Base-by-base conservation (phyloP, 805 yeast species). In the Starmerella kuoi region DNA sequence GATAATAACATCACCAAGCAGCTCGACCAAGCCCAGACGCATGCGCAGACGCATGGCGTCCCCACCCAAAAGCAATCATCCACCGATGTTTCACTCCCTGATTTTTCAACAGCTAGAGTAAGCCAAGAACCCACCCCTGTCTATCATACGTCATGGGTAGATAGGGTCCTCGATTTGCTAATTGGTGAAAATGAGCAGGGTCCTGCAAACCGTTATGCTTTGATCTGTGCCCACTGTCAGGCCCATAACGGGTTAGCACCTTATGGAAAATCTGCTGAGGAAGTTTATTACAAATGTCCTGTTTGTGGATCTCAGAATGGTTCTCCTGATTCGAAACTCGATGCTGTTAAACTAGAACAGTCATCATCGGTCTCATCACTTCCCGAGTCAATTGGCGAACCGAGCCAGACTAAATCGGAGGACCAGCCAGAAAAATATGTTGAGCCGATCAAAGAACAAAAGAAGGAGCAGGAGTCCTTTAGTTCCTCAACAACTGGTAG, bases 181-280 rank as follows among this genome's bases (percentile, higher is more conserved):
- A 58, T 73, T 3, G 88, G 86, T 18, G 73, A 72, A 39, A 83
- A 77, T 59, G 88, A 80, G 53, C 60, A 71, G 35, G 65, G 74
- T 36, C 68, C 79, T 0, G 73, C 73, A 34, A 63, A 64, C 44
- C 60, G 93, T 34, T 79, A 68, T 56, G 94, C 94, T 0, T 65
- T 83, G 50, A 79, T 83, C 14, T 83, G 94, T 57, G 49, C 55
- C 17, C 61, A 66, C n/a, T 83, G 94, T 55, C 63, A 59, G 19
- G 66, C 66, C 15, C 93, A 83, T 59, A 83, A 84, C 55, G 94
- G 94, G 1, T 66, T 83, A 35, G 93, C 93, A 0, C 82, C 85
- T 3, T 85, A 82, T 2, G 79, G 79, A 6, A 62, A 69, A 45
- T 46, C 56, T 2, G 79, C 88, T 0, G 53, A 51, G 2, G 54